A percentile compares a stretch with the other conserved stretches of the same genome.
Evolutionary conservation across 179 eudicot genomes (phyloP).

Genomic region (Silene vulgaris): DNA sequence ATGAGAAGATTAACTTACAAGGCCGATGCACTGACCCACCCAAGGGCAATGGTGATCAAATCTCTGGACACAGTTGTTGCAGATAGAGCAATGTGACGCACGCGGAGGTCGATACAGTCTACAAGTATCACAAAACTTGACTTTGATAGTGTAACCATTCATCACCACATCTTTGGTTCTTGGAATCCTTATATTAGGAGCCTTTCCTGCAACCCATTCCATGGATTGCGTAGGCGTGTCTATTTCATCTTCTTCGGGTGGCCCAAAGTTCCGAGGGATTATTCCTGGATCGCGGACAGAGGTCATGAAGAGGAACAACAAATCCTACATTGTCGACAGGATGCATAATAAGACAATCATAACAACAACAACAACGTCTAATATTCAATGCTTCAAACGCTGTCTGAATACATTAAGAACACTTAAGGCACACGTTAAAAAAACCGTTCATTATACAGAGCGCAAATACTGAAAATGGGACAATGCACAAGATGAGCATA

Average conservation of each 20-base stretch:
- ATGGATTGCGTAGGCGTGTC: slow-evolving; percentile 45
- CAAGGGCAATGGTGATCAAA: slow-evolving; percentile 82
- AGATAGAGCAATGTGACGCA: slow-evolving; percentile 60
- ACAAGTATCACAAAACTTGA: slow-evolving; percentile 60
- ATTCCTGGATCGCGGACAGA: slow-evolving; percentile 90
- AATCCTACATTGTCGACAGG: slow-evolving; percentile 37
- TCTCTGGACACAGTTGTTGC: slow-evolving; percentile 64
- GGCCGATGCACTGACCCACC: slow-evolving; percentile 71
- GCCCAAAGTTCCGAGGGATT: slow-evolving; percentile 54
- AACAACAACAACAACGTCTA: background rate
- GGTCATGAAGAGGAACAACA: slow-evolving; percentile 65
- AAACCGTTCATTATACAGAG: too few relatives aligned
- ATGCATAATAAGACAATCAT: slow-evolving; percentile 15
- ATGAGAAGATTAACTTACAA: slow-evolving; percentile 29
- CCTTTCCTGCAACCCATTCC: slow-evolving; percentile 67
- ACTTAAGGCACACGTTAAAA: too few relatives aligned
- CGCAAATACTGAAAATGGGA: too few relatives aligned
- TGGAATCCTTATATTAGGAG: slow-evolving; percentile 49
- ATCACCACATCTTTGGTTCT: slow-evolving; percentile 55
- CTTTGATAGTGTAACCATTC: slow-evolving; percentile 45
- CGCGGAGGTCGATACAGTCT: slow-evolving; percentile 62
- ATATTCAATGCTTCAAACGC: too few relatives aligned
- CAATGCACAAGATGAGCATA: too few relatives aligned
- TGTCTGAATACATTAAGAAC: too few relatives aligned
- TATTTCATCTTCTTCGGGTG: slow-evolving; percentile 51